Evolutionary conservation across 495 filamentous ascomycete genomes (phyloP), one percentile per base, ranked within the genome.

Genomic region (Tuber brumale): DNA sequence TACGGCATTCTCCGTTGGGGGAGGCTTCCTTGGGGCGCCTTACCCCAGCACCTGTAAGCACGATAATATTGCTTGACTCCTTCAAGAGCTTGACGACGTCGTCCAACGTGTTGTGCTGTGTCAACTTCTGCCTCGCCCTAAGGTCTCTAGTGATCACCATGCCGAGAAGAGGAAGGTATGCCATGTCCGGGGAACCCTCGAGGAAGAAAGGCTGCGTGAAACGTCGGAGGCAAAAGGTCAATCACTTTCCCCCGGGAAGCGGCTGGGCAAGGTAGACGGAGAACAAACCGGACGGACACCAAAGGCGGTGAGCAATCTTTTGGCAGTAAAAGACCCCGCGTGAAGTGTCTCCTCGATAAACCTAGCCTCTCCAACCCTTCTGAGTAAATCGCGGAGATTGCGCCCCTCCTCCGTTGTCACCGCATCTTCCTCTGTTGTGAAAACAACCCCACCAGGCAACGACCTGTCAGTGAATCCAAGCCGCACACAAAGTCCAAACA

Each of bases 271-370:
- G 9, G 45, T 42, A 71, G 46, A 80, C 72, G 78, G 72, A 69
- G 70, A 72, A 73, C 70, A 57, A 42, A 81, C 79, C 72, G 92
- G 91, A 44, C 88, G 84, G 76, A 97, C 90, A 71, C 92, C 92
- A 85, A 99, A 99, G n/a, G 95, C 95, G 9, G 93, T 95, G 77
- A 94, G 90, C 35, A 99, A 86, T 84, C 93, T 95, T 85, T 91
- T 92, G 37, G 91, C 93, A 2, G 91, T 89, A 76, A 95, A 89
- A 41, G 85, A 85, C 21, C 89, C 89, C 39, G 87, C 86, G 51
- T 89, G 88, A 74, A 97, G 87, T 18, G 92, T 94, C 75, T 90
- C 87, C 76, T 89, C 86, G 74, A 93, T 87, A 84, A 97, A 97
- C 23, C 89, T 87, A 70, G 90, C 89, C 70, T 91, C 91, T 7